A percentile compares a stretch with the other conserved stretches of the same genome.
These are phyloP conservation scores for Trametes polyzona DNA, from an alignment of 1,284 basidiomycete species.

Conservation along the genomic window DNA sequence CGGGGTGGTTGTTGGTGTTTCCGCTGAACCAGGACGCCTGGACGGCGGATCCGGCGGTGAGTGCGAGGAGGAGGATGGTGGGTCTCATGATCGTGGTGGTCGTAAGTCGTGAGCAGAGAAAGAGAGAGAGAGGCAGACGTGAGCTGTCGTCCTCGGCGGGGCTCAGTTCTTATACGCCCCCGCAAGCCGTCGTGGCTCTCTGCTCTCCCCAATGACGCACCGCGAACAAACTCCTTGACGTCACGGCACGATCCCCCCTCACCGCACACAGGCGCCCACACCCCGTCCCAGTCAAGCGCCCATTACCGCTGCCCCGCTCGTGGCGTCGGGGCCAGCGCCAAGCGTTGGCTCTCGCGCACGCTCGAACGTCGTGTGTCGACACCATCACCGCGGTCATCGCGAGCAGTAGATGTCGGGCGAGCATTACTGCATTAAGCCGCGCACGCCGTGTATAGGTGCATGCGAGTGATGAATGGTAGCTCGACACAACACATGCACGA, in stretches of 20 bases:
- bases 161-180: conserved; percentile 8
- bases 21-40: conserved; percentile 62
- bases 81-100: conserved; percentile 45
- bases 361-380: no score
- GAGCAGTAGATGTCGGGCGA: no score
- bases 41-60: conserved; percentile 38
- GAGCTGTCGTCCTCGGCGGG: neutral
- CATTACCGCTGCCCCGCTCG: neutral
- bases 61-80: conserved; percentile 42
- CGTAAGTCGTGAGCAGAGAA: conserved; percentile 16
- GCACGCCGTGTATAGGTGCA: neutral
- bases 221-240: conserved; percentile 7
- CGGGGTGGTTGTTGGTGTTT: conserved; percentile 28
- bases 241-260: neutral
- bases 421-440: neutral
- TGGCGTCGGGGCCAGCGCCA: neutral
- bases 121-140: conserved; percentile 14
- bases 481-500: conserved; percentile 4
- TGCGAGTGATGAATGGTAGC: neutral
- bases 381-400: no score
- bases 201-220: conserved; percentile 19
- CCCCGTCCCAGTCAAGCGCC: neutral
- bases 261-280: neutral
- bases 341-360: neutral
- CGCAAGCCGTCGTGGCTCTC: conserved; percentile 8